Evolutionary conservation across 192 early-diverging fungal genomes (phyloP), one percentile per base, ranked within the genome.

Genomic region (Entomortierella chlamydospora): DNA sequence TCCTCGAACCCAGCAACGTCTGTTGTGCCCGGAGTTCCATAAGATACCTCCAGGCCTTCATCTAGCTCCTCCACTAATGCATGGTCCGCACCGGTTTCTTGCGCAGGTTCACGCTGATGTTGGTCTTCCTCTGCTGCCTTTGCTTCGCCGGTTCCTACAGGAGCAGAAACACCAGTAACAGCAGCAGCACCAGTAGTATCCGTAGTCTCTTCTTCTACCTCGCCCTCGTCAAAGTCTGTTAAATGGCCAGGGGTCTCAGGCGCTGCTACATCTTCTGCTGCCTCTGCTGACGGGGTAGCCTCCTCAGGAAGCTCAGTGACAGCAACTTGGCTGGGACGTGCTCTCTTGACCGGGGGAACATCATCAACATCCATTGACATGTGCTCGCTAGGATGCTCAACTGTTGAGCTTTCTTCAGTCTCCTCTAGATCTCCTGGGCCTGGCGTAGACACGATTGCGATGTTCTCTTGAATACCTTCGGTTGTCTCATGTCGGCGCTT

Each of bases 361-460:
- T 79, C 76, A n/a, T 79, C 76, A 1, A 70, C 76, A 47, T 79
- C 76, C 76, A 70, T 79, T 23, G 68, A 51, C 33, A 62, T 59
- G 39, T 29, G 23, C 29, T 70, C 68, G 2, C 61, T 56, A 20
- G 57, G 49, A 11, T 17, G 37, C 13, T 79, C 76, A 7, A 53
- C 47, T n/a, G 62, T 56, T 20, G 68, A 51, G 1, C 28, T 23
- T 0, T 70, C 76, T 31, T 79, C 72, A 26, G 45, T 45, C 11
- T 74, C 67, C 41, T 79, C 76, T 20, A 70, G 13, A 49, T 79
- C 76, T 4, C 56, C 53, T n/a, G 76, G 76, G 15, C 57, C 57
- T 11, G 76, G 76, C 26, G 76, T 79, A 17, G 76, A 79, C 22
- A 70, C 76, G 37, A 79, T 64, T 22, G 76, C 61, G 28, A 79